Percentiles rank a stretch among this genome's conserved stretches.
Evolutionary conservation across 179 eudicot genomes (phyloP).

Genomic region (Corrigiola litoralis): DNA sequence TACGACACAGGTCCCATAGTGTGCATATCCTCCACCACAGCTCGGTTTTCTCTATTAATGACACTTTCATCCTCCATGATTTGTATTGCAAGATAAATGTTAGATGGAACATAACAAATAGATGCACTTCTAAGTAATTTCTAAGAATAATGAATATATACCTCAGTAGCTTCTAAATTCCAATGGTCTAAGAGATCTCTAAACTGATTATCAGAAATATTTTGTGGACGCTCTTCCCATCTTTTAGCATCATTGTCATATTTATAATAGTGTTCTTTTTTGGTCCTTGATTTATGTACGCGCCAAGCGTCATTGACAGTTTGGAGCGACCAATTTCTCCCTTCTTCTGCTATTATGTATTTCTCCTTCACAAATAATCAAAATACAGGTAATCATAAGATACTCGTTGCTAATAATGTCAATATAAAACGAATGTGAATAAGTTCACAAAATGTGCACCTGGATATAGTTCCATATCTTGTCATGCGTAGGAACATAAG

Average conservation of each 20-base stretch:
- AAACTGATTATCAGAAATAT: background rate
- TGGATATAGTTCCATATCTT: background rate
- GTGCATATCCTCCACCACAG: background rate
- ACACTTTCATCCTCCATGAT: background rate
- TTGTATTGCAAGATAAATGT: no score
- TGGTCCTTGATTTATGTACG: background rate
- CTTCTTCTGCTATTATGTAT: background rate
- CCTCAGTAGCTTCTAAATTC: background rate
- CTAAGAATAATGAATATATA: background rate
- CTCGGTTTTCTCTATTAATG: background rate
- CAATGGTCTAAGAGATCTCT: background rate
- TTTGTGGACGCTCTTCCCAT: background rate
- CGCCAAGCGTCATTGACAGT: background rate
- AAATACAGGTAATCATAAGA: background rate
- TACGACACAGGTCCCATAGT: background rate
- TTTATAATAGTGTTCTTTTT: background rate
- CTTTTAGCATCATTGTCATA: background rate
- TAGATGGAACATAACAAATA: no score
- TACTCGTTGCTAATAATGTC: background rate
- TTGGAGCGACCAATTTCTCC: background rate
- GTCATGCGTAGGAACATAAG: background rate
- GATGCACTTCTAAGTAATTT: no score
- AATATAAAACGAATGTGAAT: background rate
- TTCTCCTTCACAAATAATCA: background rate
- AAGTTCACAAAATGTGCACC: background rate